Evolutionary conservation across 2,329 filamentous ascomycete species (phyloP).

Genomic region (Endothia cerciana): DNA sequence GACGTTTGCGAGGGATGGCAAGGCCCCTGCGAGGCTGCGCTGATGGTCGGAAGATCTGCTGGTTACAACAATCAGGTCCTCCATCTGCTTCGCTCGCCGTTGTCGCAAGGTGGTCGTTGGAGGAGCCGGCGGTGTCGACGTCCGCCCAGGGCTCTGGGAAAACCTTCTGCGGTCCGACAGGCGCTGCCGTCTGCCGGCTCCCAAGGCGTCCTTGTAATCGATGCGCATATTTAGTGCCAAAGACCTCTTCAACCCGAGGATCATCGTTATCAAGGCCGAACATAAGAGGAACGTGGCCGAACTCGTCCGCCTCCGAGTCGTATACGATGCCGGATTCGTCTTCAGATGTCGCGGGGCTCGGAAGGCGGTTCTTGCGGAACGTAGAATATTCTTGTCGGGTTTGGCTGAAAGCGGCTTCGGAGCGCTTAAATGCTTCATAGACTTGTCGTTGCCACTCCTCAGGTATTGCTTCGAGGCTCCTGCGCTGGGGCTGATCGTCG

Average conservation of each 20-base stretch:
- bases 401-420: background rate
- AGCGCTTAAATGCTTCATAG: background rate
- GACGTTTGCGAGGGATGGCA: too few relatives aligned
- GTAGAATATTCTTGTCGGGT: background rate
- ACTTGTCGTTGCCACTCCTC: background rate
- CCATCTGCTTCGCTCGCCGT: too few relatives aligned
- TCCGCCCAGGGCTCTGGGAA: background rate
- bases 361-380: constrained; percentile 1
- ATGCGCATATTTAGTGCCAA: background rate
- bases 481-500: background rate
- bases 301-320: background rate
- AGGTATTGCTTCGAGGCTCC: background rate
- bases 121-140: background rate
- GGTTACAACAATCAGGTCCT: too few relatives aligned
- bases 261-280: background rate
- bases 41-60: too few relatives aligned
- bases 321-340: background rate
- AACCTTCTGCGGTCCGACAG: background rate
- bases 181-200: background rate
- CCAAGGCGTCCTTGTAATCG: background rate
- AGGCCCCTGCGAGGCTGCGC: too few relatives aligned
- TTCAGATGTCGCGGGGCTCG: background rate
- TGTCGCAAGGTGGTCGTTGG: too few relatives aligned
- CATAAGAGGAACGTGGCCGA: background rate
- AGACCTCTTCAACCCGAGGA: background rate